Evolutionary conservation across 2,329 filamentous ascomycete species (phyloP), one percentile per base, ranked within the genome.

Genomic region (Phyllosticta paracitricarpa): DNA sequence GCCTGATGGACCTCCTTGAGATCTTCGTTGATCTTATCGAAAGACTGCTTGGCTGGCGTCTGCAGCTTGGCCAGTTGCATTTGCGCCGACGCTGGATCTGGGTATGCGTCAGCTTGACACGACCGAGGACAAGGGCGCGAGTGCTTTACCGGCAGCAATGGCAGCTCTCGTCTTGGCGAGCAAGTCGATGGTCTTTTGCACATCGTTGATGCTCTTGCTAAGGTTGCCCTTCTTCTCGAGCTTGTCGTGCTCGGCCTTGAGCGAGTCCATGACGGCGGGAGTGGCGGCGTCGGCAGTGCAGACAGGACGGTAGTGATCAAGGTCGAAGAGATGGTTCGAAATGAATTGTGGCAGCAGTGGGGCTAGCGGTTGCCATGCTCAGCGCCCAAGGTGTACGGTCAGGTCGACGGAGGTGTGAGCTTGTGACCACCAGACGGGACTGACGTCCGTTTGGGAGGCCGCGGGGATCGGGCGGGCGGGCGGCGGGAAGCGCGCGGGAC

Each of bases 11-110:
- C 86, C 61, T 90, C 89, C 72, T 91, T 94, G 57, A 97, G 77
- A 68, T 90, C 87, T 59, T 88, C 85, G 66, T 88, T 93, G 51
- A 96, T 85, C 40, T 84, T 81, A 51, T 96, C 91, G 63, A 97
- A 87, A 1, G 87, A 85, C 58, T 87, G 80, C 70, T 92, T 94
- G 61, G 96, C 81, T 0, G 92, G 89, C 65, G 89, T 92, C 72
- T 97, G 91, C 19, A 97, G 82, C 71, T 88, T 92, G 30, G 89
- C 88, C 68, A 97, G 82, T 26, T 86, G 88, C 63, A 92, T 79
- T 52, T 86, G 84, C 17, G 89, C 86, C 51, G 83, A 84, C 65
- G 86, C 84, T 25, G 88, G 84, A 68, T 91, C 88, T 83, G 74
- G 40, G 14, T 48, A 6, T 55, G 68, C 54, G 52, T 55, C 30